Evolutionary conservation across 2,329 filamentous ascomycete species (phyloP), one percentile per base, ranked within the genome.

Genomic region (Ascochyta pisi): DNA sequence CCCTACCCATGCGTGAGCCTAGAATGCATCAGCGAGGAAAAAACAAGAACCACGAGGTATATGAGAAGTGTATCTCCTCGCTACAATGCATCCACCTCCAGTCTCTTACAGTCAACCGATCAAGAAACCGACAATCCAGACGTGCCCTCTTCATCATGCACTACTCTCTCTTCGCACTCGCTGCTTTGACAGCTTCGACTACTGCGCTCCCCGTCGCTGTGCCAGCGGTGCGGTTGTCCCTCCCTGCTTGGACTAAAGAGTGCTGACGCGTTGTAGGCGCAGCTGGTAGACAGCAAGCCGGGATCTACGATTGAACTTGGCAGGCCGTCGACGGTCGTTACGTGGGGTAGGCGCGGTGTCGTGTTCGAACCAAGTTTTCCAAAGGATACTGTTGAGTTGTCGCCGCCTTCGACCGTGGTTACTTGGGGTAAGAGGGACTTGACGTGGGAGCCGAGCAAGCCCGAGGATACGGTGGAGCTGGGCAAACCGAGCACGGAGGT

Each of bases 401-500:
- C 60, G 2, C 50, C 57, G 16, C 67, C 67, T 7, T 53, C 53
- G 1, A 63, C 58, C 1, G 59, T 43, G 6, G 50, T 64, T 4
- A 66, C 43, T 4, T 70, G 68, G 68, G 59, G 62, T 48, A 68
- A 66, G 44, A 48, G 59, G 48, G 57, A 6, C 31, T 47, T 8
- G 43, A n/a, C 5, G 27, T 40, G 8, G 34, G 19, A 13, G 29
- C 29, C 29, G 13, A 31, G 29, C 4, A 56, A 54, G 37, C 59
- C 59, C 6, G 48, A 56, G n/a, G 55, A 66, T 39, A 54, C 33
- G 10, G 56, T 67, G 19, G 52, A 56, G 2, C 52, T 67, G 13
- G 61, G 61, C 19, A 52, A 61, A n/a, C 66, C 66, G 10, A 52
- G 56, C 1, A 59, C 61, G 4, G 52, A 54, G 7, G 40, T 67